These are phyloP conservation scores for Cladophialophora psammophila DNA, from an alignment of 2,329 filamentous ascomycete genomes.

Conservation along the genomic window DNA sequence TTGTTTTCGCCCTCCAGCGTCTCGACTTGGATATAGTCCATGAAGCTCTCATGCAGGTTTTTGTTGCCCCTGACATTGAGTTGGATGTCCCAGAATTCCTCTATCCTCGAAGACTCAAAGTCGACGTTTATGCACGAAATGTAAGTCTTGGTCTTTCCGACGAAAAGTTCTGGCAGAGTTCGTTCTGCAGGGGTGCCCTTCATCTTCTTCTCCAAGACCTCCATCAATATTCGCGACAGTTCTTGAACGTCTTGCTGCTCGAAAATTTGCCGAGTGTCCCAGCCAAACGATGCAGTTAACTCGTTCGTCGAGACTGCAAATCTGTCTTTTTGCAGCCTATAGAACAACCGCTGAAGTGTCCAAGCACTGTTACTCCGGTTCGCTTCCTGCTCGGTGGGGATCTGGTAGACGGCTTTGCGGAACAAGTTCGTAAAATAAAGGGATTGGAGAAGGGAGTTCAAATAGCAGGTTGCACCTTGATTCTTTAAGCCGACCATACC, in stretches of 20 bases:
- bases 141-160: conserved; percentile 98
- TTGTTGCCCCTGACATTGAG: conserved; percentile 95
- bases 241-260: conserved; percentile 99
- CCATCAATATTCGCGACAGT: conserved; percentile 94
- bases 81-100: conserved; percentile 99
- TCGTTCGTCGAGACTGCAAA: conserved; percentile 88
- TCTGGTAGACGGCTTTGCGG: conserved; percentile 97
- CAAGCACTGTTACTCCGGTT: conserved; percentile 88
- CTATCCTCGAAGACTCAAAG: conserved; percentile 92
- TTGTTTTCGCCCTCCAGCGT: conserved; percentile 98
- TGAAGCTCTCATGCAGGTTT: conserved; percentile 91
- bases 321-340: conserved; percentile 87
- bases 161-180: conserved; percentile 87
- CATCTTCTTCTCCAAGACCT: conserved; percentile 96
- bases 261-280: conserved; percentile 97
- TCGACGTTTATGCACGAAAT: conserved; percentile 98
- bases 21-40: conserved; percentile 95
- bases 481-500: conserved; percentile 97
- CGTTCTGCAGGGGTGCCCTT: conserved; percentile 94
- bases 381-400: conserved; percentile 86
- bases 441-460: conserved; percentile 84
- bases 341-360: conserved; percentile 91
- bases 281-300: conserved; percentile 94
- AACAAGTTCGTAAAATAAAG: conserved; percentile 91
- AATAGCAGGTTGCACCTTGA: conserved; percentile 90